Conservation (phyloP, 108 stramenopile genomes). For the Halocafeteria seosinensis region DNA sequence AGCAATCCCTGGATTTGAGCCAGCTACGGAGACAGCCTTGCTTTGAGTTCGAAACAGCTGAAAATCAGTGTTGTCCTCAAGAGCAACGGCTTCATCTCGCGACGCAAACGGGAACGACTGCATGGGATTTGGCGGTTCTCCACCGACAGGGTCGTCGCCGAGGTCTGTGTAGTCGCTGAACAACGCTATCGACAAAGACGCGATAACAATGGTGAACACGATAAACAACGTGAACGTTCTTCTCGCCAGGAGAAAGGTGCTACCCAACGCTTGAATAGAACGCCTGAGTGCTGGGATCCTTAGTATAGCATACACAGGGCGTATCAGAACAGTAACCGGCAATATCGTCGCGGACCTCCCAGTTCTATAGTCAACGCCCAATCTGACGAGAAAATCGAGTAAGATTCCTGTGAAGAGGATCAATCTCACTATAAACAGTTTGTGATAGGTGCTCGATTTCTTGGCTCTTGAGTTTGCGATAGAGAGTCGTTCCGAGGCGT, state of each 20-base stretch:
- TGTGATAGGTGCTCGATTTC: neutral
- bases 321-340: neutral
- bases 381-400: neutral
- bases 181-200: neutral
- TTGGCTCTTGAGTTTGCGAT: neutral
- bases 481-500: too few relatives aligned
- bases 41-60: too few relatives aligned
- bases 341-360: neutral
- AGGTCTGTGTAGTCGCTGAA: neutral
- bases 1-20: too few relatives aligned
- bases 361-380: neutral
- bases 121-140: neutral
- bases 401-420: neutral
- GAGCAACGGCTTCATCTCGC: neutral
- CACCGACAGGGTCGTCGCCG: neutral
- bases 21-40: neutral
- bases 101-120: neutral
- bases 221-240: neutral
- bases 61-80: neutral
- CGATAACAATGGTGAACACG: neutral
- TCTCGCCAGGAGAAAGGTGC: neutral
- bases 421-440: neutral
- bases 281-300: neutral
- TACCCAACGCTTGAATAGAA: neutral
- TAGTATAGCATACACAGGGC: neutral